Conservation (phyloP, 441 rosid species). For the Theobroma grandiflorum region DNA sequence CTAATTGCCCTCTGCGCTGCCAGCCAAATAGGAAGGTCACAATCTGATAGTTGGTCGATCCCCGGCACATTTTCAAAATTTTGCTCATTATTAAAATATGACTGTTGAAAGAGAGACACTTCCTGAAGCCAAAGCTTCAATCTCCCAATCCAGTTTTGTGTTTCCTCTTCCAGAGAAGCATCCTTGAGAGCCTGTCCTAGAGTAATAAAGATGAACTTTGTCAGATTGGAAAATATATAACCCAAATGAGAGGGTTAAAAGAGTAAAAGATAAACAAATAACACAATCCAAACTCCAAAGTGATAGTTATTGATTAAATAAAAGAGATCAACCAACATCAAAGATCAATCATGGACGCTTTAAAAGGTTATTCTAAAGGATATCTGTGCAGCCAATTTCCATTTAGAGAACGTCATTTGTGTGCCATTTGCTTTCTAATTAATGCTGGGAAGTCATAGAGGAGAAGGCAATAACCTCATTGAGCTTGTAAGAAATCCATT, state of each 20-base stretch:
- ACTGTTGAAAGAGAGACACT: conserved; percentile 59
- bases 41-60: conserved; percentile 59
- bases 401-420: conserved; percentile 1
- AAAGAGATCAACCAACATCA: not conserved
- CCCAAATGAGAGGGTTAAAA: not conserved
- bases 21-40: conserved; percentile 83
- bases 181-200: conserved; percentile 58
- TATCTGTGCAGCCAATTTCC: not conserved
- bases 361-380: conserved; percentile 9
- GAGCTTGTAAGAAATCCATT: conserved; percentile 45
- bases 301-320: not conserved
- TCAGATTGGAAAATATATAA: conserved; percentile 19
- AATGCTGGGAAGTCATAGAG: not conserved
- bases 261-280: conserved; percentile 2
- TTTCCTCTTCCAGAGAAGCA: conserved; percentile 58
- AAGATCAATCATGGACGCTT: not conserved
- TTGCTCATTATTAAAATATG: conserved; percentile 54
- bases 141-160: conserved; percentile 57
- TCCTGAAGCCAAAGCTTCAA: conserved; percentile 73
- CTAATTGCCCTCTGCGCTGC: conserved; percentile 96
- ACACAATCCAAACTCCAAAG: not conserved
- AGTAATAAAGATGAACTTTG: conserved; percentile 30
- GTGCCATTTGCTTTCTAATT: conserved; percentile 9
- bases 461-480: conserved; percentile 63
- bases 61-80: conserved; percentile 49